phyloP scores from a whole-genome alignment of 192 early-diverging fungal species.

The Gaertneriomyces semiglobifer region DNA sequence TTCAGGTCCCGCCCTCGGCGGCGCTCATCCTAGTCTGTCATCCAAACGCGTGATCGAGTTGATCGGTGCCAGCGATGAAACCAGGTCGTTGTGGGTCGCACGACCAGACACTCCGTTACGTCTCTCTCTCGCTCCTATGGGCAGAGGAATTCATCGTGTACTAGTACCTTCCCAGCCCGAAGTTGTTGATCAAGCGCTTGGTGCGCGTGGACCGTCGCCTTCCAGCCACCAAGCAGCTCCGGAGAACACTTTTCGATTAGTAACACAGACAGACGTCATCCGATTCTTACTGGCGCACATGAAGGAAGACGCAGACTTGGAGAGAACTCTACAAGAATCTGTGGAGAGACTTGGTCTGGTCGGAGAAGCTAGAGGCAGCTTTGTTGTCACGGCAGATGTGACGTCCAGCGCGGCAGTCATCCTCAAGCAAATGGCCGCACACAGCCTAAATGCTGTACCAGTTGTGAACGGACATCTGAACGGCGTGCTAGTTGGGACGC shows the following conservation, averaged over 20 bases:
- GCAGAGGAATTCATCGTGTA: slow-evolving; percentile 30
- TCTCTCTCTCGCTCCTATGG: slow-evolving; percentile 23
- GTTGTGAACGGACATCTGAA: slow-evolving; percentile 19
- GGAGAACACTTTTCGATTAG: slow-evolving; percentile 9
- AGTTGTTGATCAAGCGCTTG: slow-evolving; percentile 1
- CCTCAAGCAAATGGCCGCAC: slow-evolving; percentile 12
- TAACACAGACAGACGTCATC: slow-evolving; percentile 14
- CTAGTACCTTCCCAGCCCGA: slow-evolving; percentile 32
- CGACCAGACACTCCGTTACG: slow-evolving; percentile 12
- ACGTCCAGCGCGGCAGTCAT: slow-evolving; percentile 8
- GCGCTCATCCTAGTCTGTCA: slow-evolving; percentile 7
- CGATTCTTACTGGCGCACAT: slow-evolving; percentile 1
- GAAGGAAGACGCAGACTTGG: slow-evolving; percentile 2
- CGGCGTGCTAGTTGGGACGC: slow-evolving; percentile 23
- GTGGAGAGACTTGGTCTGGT: slow-evolving; percentile 7
- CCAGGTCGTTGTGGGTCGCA: slow-evolving; percentile 26
- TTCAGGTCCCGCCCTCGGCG: slow-evolving; percentile 1
- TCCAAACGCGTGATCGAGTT: slow-evolving; percentile 6
- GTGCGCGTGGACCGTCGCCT: slow-evolving; percentile 1
- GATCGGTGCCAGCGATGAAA: slow-evolving; percentile 24
- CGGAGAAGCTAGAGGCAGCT: background rate
- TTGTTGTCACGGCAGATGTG: slow-evolving; percentile 1
- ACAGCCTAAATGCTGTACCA: slow-evolving; percentile 23
- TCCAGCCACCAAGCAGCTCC: background rate
- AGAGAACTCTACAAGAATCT: background rate